phyloP scores from a whole-genome alignment of 177 flowering plant species.

The Telopea speciosissima region DNA sequence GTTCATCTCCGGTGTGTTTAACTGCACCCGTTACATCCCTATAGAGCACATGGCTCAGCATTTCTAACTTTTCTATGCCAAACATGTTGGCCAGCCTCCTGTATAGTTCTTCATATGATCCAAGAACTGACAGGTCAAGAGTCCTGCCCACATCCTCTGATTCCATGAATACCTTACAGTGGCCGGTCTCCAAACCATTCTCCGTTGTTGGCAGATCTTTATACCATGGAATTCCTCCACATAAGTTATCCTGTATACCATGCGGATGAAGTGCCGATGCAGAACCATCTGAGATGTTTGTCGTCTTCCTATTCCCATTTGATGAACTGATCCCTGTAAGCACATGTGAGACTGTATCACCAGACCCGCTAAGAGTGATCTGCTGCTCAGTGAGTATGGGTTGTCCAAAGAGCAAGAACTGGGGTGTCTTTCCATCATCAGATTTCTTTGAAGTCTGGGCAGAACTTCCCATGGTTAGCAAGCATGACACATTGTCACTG shows the following conservation, averaged over 20 bases:
- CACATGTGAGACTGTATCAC: slow-evolving; percentile 32
- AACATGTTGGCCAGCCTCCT: slow-evolving; percentile 55
- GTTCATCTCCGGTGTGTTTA: slow-evolving; percentile 72
- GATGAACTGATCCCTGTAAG: slow-evolving; percentile 30
- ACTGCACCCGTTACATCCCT: slow-evolving; percentile 53
- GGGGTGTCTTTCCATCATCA: slow-evolving; percentile 37
- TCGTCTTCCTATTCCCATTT: slow-evolving; percentile 26
- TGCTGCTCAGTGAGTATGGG: slow-evolving; percentile 85
- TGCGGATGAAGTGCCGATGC: slow-evolving; percentile 14
- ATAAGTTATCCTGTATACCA: slow-evolving; percentile 22
- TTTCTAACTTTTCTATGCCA: slow-evolving; percentile 51
- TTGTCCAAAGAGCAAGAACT: slow-evolving; percentile 81
- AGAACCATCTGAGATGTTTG: slow-evolving; percentile 19
- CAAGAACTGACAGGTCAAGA: slow-evolving; percentile 66
- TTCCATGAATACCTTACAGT: slow-evolving; percentile 82
- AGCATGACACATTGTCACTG: slow-evolving; percentile 58
- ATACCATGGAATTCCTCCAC: slow-evolving; percentile 31
- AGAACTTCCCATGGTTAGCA: slow-evolving; percentile 60
- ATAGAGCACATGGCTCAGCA: slow-evolving; percentile 50
- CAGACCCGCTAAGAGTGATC: slow-evolving; percentile 37
- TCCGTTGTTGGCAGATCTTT: slow-evolving; percentile 23
- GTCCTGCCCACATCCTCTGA: slow-evolving; percentile 76
- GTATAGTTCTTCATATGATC: slow-evolving; percentile 75
- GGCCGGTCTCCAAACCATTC: slow-evolving; percentile 48
- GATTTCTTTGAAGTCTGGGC: slow-evolving; percentile 39